Evolutionary conservation across 108 stramenopile genomes (phyloP), one percentile per base, ranked within the genome.

Genomic region (Fragilaria crotonensis): DNA sequence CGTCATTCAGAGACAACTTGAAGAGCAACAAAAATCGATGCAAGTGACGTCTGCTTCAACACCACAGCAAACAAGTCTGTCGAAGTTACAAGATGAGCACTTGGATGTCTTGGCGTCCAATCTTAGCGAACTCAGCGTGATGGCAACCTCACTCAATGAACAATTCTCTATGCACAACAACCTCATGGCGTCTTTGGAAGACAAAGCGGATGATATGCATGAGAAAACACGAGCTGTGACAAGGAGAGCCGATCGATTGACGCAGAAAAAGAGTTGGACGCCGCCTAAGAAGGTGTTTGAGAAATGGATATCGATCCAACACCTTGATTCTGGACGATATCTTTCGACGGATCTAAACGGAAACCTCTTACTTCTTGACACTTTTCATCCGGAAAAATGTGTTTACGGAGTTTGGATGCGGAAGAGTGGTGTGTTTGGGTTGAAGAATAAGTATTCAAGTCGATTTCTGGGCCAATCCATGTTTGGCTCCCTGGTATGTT

Each of bases 171-270:
- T 64, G 25, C 78, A 79, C n/a, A 48, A 53, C 22, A 57, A 75
- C 9, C 60, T 63, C 7, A 25, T 79, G n/a, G 69, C 73, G 9
- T 57, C 69, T 0, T 49, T 84, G 28, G 76, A 77, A 33, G 45
- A 4, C 30, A 73, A 75, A 36, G 52, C 68, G 19, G 82, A 84
- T 3, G 53, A 52, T 19, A 64, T 79, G 26, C 33, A 56, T 2
- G 71, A 70, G 57, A 75, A 80, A 62, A 59, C 73, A n/a, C 73
- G 68, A 51, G 53, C 64, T 47, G 76, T 79, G 25, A 80, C 73
- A 17, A 60, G 82, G 18, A 56, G 78, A 1, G 72, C 82, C 20
- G 78, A 84, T 60, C 72, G 70, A 30, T 31, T 84, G 20, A 66
- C 64, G 33, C 78, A 77, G 33, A 67, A 68, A 31, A 68, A 65